phyloP scores from a whole-genome alignment of 2,329 filamentous ascomycete genomes.

The Epichloe gansuensis region DNA sequence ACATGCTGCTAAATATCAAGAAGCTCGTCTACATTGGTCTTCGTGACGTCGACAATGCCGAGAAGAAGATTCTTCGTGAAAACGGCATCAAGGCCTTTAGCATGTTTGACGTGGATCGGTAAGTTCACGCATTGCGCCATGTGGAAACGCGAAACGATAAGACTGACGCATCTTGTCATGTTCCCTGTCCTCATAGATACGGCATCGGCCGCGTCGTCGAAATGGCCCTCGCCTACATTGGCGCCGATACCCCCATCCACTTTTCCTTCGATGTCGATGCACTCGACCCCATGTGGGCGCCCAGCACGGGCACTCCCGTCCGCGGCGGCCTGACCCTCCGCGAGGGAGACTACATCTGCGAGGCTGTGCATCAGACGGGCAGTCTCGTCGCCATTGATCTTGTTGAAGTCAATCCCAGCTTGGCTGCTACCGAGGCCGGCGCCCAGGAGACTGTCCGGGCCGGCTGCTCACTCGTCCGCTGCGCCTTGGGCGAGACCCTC shows the following conservation, averaged over 20 bases:
- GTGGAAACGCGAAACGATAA: background rate
- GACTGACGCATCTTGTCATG: slow-evolving; percentile 6
- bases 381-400: slow-evolving; percentile 68
- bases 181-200: slow-evolving; percentile 37
- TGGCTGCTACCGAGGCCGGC: slow-evolving; percentile 50
- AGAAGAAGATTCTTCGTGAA: slow-evolving; percentile 84
- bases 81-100: slow-evolving; percentile 90
- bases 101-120: slow-evolving; percentile 96
- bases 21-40: slow-evolving; percentile 97
- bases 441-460: slow-evolving; percentile 79
- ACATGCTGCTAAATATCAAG: slow-evolving; percentile 54
- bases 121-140: slow-evolving; percentile 16
- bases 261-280: slow-evolving; percentile 96
- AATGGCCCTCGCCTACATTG: slow-evolving; percentile 95
- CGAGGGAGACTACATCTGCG: slow-evolving; percentile 95
- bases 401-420: slow-evolving; percentile 67
- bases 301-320: slow-evolving; percentile 89
- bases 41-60: slow-evolving; percentile 79
- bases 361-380: slow-evolving; percentile 69
- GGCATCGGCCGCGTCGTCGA: slow-evolving; percentile 95
- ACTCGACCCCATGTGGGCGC: slow-evolving; percentile 90
- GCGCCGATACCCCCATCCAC: slow-evolving; percentile 88
- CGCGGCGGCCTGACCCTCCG: slow-evolving; percentile 84
- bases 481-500: slow-evolving; percentile 82
- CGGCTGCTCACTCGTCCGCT: slow-evolving; percentile 81